Evolutionary conservation across 805 yeast genomes (phyloP), one percentile per base, ranked within the genome.

Genomic region (Kodamaea restingae): DNA sequence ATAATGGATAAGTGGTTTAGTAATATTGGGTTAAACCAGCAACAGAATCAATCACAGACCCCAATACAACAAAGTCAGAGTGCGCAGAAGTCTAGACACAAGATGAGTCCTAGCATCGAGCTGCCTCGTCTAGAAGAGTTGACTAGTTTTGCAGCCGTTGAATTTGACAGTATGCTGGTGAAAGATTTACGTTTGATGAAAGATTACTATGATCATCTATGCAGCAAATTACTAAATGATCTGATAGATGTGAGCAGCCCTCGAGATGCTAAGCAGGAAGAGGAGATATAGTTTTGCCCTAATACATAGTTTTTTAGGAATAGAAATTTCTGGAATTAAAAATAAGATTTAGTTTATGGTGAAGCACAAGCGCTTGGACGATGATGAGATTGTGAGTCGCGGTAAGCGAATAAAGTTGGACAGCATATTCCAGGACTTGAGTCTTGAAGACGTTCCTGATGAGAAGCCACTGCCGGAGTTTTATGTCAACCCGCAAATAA

Each of bases 1-100:
- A 55, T 67, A 12, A 65, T 67, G 67, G 73, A 67, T 43, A 63
- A 58, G 43, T 67, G 72, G 71, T 64, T 67, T 42, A 63, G 56
- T 45, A 66, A 64, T 46, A 45, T 67, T 7, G 41, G 44, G n/a
- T 31, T 37, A 32, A 37, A 37, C 14, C 32, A 30, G 12, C 31
- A n/a, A 11, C 35, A 10, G 15, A 32, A 20, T 18, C 18, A 30
- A 9, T 5, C 28, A 11, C 28, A 25, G 17, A 18, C 22, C 6
- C 10, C 33, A 30, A 7, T 26, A 30, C 14, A 15, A 5, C 22
- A 25, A n/a, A n/a, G n/a, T 27, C 17, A 10, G 5, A 43, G 41
- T 6, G 38, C 31, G 11, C 43, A 37, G 39, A 22, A 39, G 40
- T 29, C 48, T 28, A 25, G 26, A 28, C 37, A 15, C 15, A 40